Evolutionary conservation across 73 alveolate species (phyloP).

Genomic region (Urostyla sp.): DNA sequence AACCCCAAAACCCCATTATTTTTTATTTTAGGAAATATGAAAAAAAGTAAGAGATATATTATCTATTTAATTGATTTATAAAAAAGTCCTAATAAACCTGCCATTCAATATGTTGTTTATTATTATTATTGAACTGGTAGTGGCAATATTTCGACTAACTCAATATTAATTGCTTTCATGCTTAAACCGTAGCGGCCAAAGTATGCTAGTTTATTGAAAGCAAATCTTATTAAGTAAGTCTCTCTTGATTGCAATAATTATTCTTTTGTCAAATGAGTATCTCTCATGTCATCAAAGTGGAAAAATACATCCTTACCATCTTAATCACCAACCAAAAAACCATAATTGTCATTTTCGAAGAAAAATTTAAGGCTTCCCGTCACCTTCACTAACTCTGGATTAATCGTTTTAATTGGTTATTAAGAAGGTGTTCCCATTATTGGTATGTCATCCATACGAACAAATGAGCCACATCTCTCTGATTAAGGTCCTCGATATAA

Average conservation of each 20-base stretch:
- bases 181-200: constrained; percentile 78
- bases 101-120: background rate
- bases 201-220: constrained; percentile 73
- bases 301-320: constrained; percentile 89
- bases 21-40: too few relatives aligned
- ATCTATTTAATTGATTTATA: too few relatives aligned
- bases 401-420: background rate
- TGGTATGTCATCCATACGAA: constrained; percentile 24
- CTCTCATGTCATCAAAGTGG: constrained; percentile 79
- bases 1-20: too few relatives aligned
- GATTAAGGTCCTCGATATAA: background rate
- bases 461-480: constrained; percentile 39
- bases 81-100: too few relatives aligned
- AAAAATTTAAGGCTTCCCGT: constrained; percentile 80
- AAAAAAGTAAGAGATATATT: too few relatives aligned
- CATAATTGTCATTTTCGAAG: constrained; percentile 79
- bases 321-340: constrained; percentile 77
- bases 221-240: constrained; percentile 59
- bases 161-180: constrained; percentile 79
- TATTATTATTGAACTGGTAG: background rate
- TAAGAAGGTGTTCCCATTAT: background rate
- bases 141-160: constrained; percentile 51
- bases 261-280: constrained; percentile 70
- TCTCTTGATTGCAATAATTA: constrained; percentile 19
- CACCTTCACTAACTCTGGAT: constrained; percentile 39